Base-by-base conservation (phyloP, 352 stramenopile species). In the Phytophthora pseudosyringae region DNA sequence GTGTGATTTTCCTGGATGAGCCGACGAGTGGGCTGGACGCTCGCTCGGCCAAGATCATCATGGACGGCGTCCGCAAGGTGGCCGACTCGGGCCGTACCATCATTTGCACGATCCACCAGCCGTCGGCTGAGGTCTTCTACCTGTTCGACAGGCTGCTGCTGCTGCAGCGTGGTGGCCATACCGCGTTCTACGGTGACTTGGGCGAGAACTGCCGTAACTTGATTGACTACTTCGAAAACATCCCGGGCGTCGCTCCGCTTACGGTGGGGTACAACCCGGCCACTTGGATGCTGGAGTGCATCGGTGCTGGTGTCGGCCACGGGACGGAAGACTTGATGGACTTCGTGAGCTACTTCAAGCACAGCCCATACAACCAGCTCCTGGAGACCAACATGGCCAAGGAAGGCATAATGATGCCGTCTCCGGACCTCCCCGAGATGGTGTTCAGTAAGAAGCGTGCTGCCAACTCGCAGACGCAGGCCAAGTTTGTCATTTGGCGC, bases 141-240 rank as follows among this genome's bases (percentile, higher is more conserved):
- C 33, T 82, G 21, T 93, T 94, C 67, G 84, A 96, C 68, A 71
- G 78, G 40, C 36, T 93, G 5, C 76, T 94, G 38, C 66, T 96
- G 3, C 64, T 96, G 18, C 49, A 81, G 50, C 47, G 53, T 25
- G 74, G 75, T 35, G 73, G 76, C n/a, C 39, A 64, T 18, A 73
- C 58, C 2, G 59, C 68, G 3, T 84, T 73, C 64, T 78, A 71
- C 51, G 76, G 76, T 33, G 66, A 80, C 13, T 53, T 84, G 10
- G 67, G 59, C 38, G 21, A 65, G 11, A 56, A 76, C 28, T 61
- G 48, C 28, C 45, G 50, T 13, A 75, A 61, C 8, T 31, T 80
- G 15, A 53, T 53, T n/a, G 46, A 53, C 46, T 53, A 53, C 46
- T 53, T 53, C 46, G 47, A 55, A 33, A 56, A 56, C 33, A 56